Evolutionary conservation across 1,284 basidiomycete genomes (phyloP), one percentile per base, ranked within the genome.

Genomic region (Anthracocystis setariae): DNA sequence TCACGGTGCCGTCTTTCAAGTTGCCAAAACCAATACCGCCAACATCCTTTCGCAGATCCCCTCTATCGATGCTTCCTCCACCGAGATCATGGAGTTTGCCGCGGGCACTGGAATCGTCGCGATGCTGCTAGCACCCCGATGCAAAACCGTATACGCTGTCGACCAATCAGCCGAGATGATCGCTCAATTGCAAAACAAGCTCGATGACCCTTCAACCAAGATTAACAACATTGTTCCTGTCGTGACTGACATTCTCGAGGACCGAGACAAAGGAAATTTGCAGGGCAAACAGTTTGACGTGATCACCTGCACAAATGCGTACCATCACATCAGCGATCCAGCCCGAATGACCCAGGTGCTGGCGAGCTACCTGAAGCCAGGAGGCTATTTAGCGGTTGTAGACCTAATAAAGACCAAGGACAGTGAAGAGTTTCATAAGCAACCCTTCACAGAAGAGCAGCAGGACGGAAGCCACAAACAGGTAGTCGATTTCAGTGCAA

Each of bases 281-380:
- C 29, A 61, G 15, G 53, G 57, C 0, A 54, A 51, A 46, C 43
- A 38, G 27, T 68, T 69, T 20, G 71, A 73, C 32, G 59, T 73
- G 18, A 56, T 73, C 43, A 62, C 66, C 3, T 73, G 71, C 59
- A 73, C 71, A 8, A 73, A 66, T 21, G 27, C 62, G n/a, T 73
- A 58, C 51, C 71, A 73, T 33, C 71, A 73, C 49, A 50, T 73
- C 8, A 57, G 55, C 33, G 71, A 69, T 37, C 71, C 71, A 2
- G 49, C 38, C 3, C 46, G 46, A 29, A 52, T 66, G 12, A 60
- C 71, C 8, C 51, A 60, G 47, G 52, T 64, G 18, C 51, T 73
- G 8, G 53, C 62, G 2, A 15, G 33, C 1, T 66, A 62, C 27
- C 37, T 73, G 25, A 66, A 63, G 38, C 62, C 62, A 17, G 66